phyloP scores from a whole-genome alignment of 257 asterid genomes.

The Ballota nigra region DNA sequence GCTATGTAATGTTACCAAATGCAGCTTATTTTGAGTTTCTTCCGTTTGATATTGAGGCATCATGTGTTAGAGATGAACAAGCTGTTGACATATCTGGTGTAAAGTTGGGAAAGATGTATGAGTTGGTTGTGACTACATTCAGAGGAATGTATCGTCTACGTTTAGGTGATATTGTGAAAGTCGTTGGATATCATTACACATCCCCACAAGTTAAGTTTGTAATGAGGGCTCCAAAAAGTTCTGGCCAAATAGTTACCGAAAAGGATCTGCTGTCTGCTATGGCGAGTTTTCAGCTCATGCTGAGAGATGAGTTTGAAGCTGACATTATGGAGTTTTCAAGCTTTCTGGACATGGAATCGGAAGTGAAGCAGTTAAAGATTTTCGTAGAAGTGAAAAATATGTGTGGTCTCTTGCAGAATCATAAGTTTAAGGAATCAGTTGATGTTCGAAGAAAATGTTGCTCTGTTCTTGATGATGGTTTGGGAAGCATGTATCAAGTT shows the following conservation, averaged over 20 bases:
- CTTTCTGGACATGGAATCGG: constrained; percentile 13
- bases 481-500: constrained; percentile 33
- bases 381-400: constrained; percentile 20
- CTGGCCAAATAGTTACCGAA: constrained; percentile 16
- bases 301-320: constrained; percentile 19
- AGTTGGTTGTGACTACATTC: constrained; percentile 25
- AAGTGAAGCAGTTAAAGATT: constrained; percentile 13
- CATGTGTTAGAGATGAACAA: neutral
- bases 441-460: constrained; percentile 27
- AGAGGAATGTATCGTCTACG: constrained; percentile 26
- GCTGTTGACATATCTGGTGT: constrained; percentile 18
- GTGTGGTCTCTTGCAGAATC: constrained; percentile 5
- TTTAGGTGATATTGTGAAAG: constrained; percentile 24
- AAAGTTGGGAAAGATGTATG: constrained; percentile 19
- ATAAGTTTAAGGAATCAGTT: neutral
- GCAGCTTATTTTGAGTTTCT: constrained; percentile 28
- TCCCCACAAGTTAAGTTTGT: constrained; percentile 22
- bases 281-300: constrained; percentile 14
- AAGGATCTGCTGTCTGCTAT: constrained; percentile 19
- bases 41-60: neutral
- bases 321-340: constrained; percentile 20
- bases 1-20: constrained; percentile 22
- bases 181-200: constrained; percentile 21
- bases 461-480: constrained; percentile 21
- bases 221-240: constrained; percentile 23